Conservation (phyloP, 2,329 filamentous ascomycete genomes). For the Aspergillus sp. region DNA sequence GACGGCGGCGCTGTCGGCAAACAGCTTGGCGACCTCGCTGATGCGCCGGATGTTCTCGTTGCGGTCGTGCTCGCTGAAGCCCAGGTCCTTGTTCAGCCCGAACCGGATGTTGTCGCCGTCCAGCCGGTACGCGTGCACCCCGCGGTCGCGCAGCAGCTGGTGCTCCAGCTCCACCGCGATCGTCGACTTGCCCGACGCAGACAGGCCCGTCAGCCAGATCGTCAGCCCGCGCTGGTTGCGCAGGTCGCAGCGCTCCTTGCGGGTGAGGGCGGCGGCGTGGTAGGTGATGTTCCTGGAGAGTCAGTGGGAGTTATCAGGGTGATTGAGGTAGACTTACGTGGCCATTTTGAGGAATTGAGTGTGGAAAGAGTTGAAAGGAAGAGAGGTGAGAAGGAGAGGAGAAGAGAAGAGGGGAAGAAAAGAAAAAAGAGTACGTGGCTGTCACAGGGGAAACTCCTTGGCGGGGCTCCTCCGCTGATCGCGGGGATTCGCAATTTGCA, state of each 20-base stretch:
- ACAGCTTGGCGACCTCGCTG: conserved; percentile 93
- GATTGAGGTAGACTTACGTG: conserved; percentile 29
- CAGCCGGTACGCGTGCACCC: conserved; percentile 81
- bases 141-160: conserved; percentile 74
- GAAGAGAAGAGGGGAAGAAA: conserved; percentile 7
- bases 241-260: conserved; percentile 39
- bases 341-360: conserved; percentile 27
- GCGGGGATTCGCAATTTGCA: conserved; percentile 2
- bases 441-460: background rate
- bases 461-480: conserved; percentile 4
- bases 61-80: conserved; percentile 87
- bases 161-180: conserved; percentile 96
- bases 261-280: conserved; percentile 44
- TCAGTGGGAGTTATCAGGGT: conserved; percentile 6
- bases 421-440: conserved; percentile 3
- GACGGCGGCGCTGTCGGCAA: conserved; percentile 83
- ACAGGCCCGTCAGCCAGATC: conserved; percentile 96
- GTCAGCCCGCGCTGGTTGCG: conserved; percentile 89
- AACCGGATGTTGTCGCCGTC: conserved; percentile 99
- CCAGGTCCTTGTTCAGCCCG: conserved; percentile 95
- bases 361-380: background rate
- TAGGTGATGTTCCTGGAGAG: conserved; percentile 46
- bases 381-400: conserved; percentile 1
- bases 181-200: conserved; percentile 94
- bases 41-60: conserved; percentile 98